A percentile compares a stretch with the other conserved stretches of the same genome.
Conservation (phyloP, 306 rosid genomes). For the Vigna radiata region DNA sequence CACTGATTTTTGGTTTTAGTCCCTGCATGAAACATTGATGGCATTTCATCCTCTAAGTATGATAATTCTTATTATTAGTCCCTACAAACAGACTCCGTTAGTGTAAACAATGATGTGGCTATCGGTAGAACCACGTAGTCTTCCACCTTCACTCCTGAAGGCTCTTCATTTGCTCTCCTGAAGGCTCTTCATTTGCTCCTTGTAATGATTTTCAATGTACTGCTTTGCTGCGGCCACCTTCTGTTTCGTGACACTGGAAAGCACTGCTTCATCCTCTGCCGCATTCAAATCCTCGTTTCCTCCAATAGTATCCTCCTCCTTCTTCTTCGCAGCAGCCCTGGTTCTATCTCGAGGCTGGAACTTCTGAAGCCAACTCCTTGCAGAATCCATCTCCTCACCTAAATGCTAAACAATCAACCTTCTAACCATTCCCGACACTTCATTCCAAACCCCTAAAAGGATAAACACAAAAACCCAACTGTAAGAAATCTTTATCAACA, state of each 20-base stretch:
- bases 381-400: constrained; percentile 77
- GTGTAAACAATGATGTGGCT: too few relatives aligned
- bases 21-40: too few relatives aligned
- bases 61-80: too few relatives aligned
- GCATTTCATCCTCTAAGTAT: too few relatives aligned
- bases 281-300: constrained; percentile 50
- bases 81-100: too few relatives aligned
- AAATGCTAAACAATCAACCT: constrained; percentile 47
- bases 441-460: constrained; percentile 36
- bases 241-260: constrained; percentile 84
- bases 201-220: constrained; percentile 95
- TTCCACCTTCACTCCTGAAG: too few relatives aligned
- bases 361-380: constrained; percentile 91
- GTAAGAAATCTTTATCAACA: constrained; percentile 35
- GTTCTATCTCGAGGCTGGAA: constrained; percentile 84
- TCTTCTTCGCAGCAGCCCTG: constrained; percentile 65
- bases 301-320: constrained; percentile 59
- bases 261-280: constrained; percentile 64
- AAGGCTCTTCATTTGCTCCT: constrained; percentile 95
- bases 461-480: constrained; percentile 2
- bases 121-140: too few relatives aligned
- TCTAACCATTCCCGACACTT: constrained; percentile 32
- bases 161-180: too few relatives aligned
- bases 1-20: too few relatives aligned
- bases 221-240: constrained; percentile 94